Conservation (phyloP, 2,329 filamentous ascomycete genomes). For the Kalmusia sp. region DNA sequence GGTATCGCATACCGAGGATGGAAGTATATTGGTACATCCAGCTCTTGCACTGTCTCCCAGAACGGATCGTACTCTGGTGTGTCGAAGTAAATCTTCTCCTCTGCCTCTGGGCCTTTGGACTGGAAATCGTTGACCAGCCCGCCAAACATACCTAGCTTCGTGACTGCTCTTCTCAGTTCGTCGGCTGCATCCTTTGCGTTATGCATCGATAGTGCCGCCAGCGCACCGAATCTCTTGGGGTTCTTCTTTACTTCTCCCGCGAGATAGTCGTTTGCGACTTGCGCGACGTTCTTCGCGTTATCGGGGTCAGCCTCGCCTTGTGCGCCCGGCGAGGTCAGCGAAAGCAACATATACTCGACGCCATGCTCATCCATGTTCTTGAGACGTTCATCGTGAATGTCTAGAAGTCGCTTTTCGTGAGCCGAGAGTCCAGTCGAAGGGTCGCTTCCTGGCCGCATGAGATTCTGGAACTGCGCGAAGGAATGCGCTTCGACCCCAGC, state of each 20-base stretch:
- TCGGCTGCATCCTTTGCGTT: constrained; percentile 38
- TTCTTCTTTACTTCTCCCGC: constrained; percentile 34
- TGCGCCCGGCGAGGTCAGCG: constrained; percentile 34
- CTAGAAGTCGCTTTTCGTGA: constrained; percentile 30
- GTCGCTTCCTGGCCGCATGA: constrained; percentile 32
- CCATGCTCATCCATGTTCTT: constrained; percentile 37
- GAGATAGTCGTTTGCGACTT: constrained; percentile 36
- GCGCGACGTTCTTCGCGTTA: constrained; percentile 31
- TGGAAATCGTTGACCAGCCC: constrained; percentile 58
- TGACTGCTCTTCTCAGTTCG: constrained; percentile 38
- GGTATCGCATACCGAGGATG: constrained; percentile 41
- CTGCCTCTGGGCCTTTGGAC: constrained; percentile 34
- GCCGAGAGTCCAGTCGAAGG: constrained; percentile 27
- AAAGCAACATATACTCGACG: constrained; percentile 39
- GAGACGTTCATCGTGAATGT: constrained; percentile 37
- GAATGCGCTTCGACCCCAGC: constrained; percentile 33
- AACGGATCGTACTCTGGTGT: constrained; percentile 39
- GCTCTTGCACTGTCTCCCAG: constrained; percentile 39
- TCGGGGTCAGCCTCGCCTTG: constrained; percentile 32
- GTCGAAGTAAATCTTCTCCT: constrained; percentile 42
- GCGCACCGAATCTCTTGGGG: constrained; percentile 30
- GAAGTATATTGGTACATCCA: constrained; percentile 44
- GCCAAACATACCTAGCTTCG: constrained; percentile 65
- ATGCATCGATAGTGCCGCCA: constrained; percentile 44
- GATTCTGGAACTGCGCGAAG: constrained; percentile 35